These are phyloP conservation scores for Aspergillus sp. DNA, from an alignment of 2,329 filamentous ascomycete species.

Conservation along the genomic window DNA sequence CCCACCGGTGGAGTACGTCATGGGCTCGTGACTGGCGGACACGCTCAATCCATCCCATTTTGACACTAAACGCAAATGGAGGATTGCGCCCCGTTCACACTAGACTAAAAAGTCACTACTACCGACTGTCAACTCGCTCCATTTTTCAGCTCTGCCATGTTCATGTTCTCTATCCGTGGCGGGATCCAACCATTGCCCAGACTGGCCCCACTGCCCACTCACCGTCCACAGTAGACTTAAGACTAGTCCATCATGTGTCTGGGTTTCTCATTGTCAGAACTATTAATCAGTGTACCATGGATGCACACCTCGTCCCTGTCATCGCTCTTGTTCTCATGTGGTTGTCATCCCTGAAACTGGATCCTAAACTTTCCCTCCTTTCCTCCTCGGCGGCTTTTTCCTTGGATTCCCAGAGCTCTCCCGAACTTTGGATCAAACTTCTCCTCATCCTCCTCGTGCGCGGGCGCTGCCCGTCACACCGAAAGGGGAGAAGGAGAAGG, in stretches of 20 bases:
- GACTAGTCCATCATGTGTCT: constrained; percentile 5
- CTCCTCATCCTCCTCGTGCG: constrained; percentile 15
- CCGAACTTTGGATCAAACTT: constrained; percentile 13
- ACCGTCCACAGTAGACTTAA: neutral
- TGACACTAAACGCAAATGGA: constrained; percentile 1
- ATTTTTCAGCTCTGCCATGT: constrained; percentile 9
- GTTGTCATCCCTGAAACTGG: constrained; percentile 17
- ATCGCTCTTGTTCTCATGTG: constrained; percentile 15
- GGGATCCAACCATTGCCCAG: constrained; percentile 6
- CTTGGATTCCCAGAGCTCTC: constrained; percentile 4
- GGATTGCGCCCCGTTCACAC: constrained; percentile 3
- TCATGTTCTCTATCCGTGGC: neutral
- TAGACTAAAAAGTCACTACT: constrained; percentile 10
- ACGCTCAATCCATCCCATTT: constrained; percentile 14
- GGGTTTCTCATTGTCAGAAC: neutral
- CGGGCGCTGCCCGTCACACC: neutral
- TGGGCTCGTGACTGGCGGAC: constrained; percentile 9
- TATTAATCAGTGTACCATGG: constrained; percentile 12
- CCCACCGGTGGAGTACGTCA: constrained; percentile 15
- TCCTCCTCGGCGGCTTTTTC: too few relatives aligned
- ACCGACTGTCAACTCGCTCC: neutral
- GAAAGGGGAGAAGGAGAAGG: neutral
- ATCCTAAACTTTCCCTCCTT: constrained; percentile 9
- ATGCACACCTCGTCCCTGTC: constrained; percentile 14
- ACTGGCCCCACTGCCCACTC: neutral